Evolutionary conservation across 345 rosid species (phyloP), one percentile per base, ranked within the genome.

Genomic region (Hibiscus mutabilis): DNA sequence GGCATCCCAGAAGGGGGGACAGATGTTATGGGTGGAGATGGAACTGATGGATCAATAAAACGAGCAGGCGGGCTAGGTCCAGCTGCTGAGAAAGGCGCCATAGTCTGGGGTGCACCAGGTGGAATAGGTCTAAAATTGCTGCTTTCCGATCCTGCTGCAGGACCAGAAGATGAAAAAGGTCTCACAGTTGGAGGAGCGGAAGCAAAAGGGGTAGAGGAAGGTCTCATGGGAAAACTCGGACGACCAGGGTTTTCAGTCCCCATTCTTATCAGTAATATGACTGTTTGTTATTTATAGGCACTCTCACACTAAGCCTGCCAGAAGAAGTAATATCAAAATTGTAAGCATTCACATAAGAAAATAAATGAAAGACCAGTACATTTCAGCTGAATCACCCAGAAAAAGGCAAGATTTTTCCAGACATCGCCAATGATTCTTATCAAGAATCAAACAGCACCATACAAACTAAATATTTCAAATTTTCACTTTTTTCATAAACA

Each of bases 211-310:
- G 88, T 63, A 22, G 82, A 19, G 2, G 86, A 64, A 74, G 90
- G 86, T 61, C 88, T 79, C 62, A 78, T 73, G 62, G 88, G 88
- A 75, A 84, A 82, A 74, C 74, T 84, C 5, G 91, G 87, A 78
- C 81, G 89, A 49, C 87, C 86, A 8, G 86, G 85, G 68, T 91
- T 88, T 69, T 91, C 90, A 62, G 87, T 82, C 74, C 84, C 87
- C 97, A 93, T 91, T 52, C 75, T 29, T 74, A 78, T 55, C 70
- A 75, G 58, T 44, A 31, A 46, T 51, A 75, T 1, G 5, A 53
- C 29, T 58, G 33, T 69, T 62, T 57, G 71, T 62, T 64, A n/a
- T 40, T 11, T 71, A 73, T 25, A 35, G 15, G 73, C 75, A 85
- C 60, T 68, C 74, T 74, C 72, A 80, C 79, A 18, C 69, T 60